phyloP scores from a whole-genome alignment of 805 yeast genomes.

The Komagataella populi region DNA sequence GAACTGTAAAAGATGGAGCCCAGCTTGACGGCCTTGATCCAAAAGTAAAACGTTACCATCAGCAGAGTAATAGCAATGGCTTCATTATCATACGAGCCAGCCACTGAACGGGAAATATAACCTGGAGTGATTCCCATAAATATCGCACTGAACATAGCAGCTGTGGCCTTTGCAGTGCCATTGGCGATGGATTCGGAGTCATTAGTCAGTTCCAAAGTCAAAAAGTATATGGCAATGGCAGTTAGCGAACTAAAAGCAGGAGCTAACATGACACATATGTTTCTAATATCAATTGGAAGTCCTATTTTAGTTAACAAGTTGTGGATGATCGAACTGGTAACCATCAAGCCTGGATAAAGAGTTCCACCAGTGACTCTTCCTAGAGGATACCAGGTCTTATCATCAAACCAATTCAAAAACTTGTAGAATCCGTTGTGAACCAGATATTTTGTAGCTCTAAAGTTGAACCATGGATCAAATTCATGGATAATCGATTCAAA shows the following conservation, averaged over 20 bases:
- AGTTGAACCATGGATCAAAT: conserved; percentile 95
- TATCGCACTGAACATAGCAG: conserved; percentile 84
- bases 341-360: conserved; percentile 95
- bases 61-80: conserved; percentile 94
- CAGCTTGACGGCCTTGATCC: conserved; percentile 88
- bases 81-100: conserved; percentile 97
- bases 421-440: conserved; percentile 77
- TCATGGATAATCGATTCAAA: conserved; percentile 96
- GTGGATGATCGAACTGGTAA: conserved; percentile 87
- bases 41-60: conserved; percentile 89
- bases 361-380: conserved; percentile 99
- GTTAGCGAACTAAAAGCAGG: conserved; percentile 94
- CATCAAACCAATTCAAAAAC: conserved; percentile 96
- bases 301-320: conserved; percentile 49
- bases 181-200: conserved; percentile 15
- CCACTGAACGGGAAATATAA: conserved; percentile 94
- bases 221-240: conserved; percentile 75
- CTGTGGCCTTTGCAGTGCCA: conserved; percentile 26
- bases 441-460: conserved; percentile 87
- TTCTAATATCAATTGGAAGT: conserved; percentile 86
- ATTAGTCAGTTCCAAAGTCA: conserved; percentile 85
- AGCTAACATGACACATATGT: conserved; percentile 89
- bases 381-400: conserved; percentile 96
- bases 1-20: conserved; percentile 84
- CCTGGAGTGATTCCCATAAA: conserved; percentile 99